Evolutionary conservation across 1,284 basidiomycete genomes (phyloP), one percentile per base, ranked within the genome.

Genomic region (Abortiporus biennis): DNA sequence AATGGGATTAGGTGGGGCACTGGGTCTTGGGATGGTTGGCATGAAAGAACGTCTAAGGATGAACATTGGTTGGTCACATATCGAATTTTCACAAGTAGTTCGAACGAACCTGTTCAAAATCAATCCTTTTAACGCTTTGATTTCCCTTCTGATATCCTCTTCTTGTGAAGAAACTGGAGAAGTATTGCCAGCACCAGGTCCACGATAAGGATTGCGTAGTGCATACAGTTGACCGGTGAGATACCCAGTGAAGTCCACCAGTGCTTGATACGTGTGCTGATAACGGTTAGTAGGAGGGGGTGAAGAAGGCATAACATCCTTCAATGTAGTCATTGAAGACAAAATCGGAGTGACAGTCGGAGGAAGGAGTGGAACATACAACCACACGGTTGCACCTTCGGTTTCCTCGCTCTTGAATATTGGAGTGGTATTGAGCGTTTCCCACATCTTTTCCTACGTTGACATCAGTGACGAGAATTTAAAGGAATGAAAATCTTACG

Each of bases 201-300:
- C 42, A 42, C 61, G 56, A 32, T 68, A 54, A 11, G 63, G 54
- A 56, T 51, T 64, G 15, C 52, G 50, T 2, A 66, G 66, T 22
- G 67, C 50, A 53, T 81, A 83, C 4, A 80, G 69, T 47, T 81
- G 76, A 6, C 76, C 69, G 36, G 76, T 76, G 50, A 85, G 68
- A 58, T 81, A 83, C 3, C 80, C 80, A 1, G 80, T 84, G 47
- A 84, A 71, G 48, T 80, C 76, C 1, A 75, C 68, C 30, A 83
- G 63, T 0, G 76, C 55, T 50, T 82, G 71, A 17, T 81, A 56
- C 2, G 76, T 75, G 50, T 74, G 69, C 50, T 80, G 76, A 54
- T 65, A 67, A 11, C 58, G 49, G 17, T 54, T 61, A 21, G 45
- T 31, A 15, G 23, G 23, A 20, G 51, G 56, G n/a, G 48, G 51